Conservation (phyloP, 805 yeast genomes). For the Cyberlindnera saturnus region DNA sequence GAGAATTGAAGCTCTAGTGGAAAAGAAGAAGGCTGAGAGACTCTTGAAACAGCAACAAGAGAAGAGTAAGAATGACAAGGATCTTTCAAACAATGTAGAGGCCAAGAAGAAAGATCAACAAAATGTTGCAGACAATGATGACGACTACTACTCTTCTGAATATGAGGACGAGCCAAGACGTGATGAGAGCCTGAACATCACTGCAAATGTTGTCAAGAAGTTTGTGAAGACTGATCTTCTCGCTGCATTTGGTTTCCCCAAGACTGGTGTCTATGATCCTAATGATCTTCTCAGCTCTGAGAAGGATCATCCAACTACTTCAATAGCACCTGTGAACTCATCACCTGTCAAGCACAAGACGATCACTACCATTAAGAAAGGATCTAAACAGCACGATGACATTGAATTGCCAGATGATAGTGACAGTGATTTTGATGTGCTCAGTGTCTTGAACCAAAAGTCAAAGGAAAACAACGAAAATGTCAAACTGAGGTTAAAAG, state of each 20-base stretch:
- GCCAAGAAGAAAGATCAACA: background rate
- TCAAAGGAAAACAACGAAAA: background rate
- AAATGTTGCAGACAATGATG: background rate
- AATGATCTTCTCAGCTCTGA: constrained; percentile 1
- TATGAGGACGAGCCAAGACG: constrained; percentile 5
- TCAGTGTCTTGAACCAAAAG: constrained; percentile 2
- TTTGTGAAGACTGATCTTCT: constrained; percentile 17
- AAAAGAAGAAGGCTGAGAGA: constrained; percentile 18
- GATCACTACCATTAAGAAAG: background rate
- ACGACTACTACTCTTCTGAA: background rate
- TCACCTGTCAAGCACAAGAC: constrained; percentile 2
- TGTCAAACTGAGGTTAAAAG: constrained; percentile 1
- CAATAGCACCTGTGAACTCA: constrained; percentile 7
- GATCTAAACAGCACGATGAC: background rate
- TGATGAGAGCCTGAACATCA: constrained; percentile 7
- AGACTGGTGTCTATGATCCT: constrained; percentile 3
- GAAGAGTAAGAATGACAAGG: constrained; percentile 6
- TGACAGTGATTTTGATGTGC: constrained; percentile 10
- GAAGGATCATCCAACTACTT: constrained; percentile 3
- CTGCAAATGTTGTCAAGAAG: constrained; percentile 10
- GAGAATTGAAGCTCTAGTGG: constrained; percentile 17
- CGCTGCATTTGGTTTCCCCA: constrained; percentile 17
- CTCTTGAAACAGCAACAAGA: constrained; percentile 15
- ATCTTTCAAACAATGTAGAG: constrained; percentile 1
- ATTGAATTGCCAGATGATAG: constrained; percentile 9